phyloP scores from a whole-genome alignment of 805 yeast species.

The Saturnispora saitoi region DNA sequence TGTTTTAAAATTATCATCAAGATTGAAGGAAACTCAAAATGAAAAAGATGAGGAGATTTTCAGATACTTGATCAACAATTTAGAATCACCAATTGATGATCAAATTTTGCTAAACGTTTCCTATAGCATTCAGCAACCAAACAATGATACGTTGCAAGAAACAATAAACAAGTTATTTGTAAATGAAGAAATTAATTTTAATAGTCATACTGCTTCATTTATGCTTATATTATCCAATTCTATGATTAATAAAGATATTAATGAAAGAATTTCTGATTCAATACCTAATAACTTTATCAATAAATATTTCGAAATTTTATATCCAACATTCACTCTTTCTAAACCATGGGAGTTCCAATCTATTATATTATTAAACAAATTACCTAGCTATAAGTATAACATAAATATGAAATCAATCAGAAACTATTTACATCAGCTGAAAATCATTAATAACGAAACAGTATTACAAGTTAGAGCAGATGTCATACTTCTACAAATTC shows the following conservation, averaged over 20 bases:
- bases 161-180: neutral
- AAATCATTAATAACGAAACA: neutral
- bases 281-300: conserved; percentile 1
- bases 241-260: conserved; percentile 2
- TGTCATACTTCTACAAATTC: conserved; percentile 9
- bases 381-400: neutral
- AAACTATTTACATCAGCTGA: conserved; percentile 1
- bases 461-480: conserved; percentile 10
- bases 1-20: neutral
- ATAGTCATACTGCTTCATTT: neutral
- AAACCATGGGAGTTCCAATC: conserved; percentile 14
- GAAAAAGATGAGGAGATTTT: neutral
- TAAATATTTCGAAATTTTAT: conserved; percentile 7
- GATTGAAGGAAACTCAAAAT: neutral
- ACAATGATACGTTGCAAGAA: neutral
- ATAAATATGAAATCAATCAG: neutral
- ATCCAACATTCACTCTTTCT: conserved; percentile 4
- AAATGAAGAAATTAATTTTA: neutral
- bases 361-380: conserved; percentile 8
- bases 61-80: neutral
- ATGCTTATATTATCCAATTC: conserved; percentile 12
- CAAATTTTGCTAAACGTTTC: conserved; percentile 11
- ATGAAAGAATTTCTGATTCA: neutral
- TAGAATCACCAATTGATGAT: conserved; percentile 1
- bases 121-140: conserved; percentile 7